Percentiles rank a stretch among this genome's conserved stretches.
phyloP scores from a whole-genome alignment of 2,329 filamentous ascomycete species.

The Bretziella fagacearum region DNA sequence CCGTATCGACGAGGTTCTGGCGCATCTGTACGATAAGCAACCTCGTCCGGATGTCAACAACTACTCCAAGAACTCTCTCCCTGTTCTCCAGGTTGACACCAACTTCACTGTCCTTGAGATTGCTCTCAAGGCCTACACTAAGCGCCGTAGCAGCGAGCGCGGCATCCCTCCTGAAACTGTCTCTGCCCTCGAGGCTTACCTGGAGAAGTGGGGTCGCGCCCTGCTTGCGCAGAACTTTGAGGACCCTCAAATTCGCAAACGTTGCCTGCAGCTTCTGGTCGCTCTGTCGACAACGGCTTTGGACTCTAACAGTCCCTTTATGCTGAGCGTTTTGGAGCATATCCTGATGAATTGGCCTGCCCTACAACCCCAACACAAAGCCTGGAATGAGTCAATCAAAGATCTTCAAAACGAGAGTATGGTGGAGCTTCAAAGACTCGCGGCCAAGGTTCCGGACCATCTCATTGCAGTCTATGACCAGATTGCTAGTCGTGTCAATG shows the following conservation, averaged over 20 bases:
- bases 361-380: slow-evolving; percentile 49
- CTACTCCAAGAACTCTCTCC: slow-evolving; percentile 52
- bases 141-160: slow-evolving; percentile 38
- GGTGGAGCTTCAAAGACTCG: slow-evolving; percentile 73
- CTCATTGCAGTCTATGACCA: slow-evolving; percentile 76
- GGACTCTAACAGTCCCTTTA: slow-evolving; percentile 61
- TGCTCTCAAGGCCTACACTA: slow-evolving; percentile 72
- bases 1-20: slow-evolving; percentile 56
- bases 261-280: slow-evolving; percentile 65
- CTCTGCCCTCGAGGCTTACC: slow-evolving; percentile 30
- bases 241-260: slow-evolving; percentile 70
- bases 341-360: slow-evolving; percentile 71
- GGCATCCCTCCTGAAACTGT: slow-evolving; percentile 6
- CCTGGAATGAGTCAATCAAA: slow-evolving; percentile 77
- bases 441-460: slow-evolving; percentile 80
- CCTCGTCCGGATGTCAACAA: slow-evolving; percentile 45
- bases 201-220: slow-evolving; percentile 57
- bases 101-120: slow-evolving; percentile 82
- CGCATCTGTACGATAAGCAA: slow-evolving; percentile 56
- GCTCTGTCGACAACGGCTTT: slow-evolving; percentile 70
- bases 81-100: slow-evolving; percentile 68
- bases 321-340: slow-evolving; percentile 78
- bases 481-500: slow-evolving; percentile 65
- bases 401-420: slow-evolving; percentile 74
- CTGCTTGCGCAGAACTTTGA: slow-evolving; percentile 57